Percentiles rank a stretch among this genome's conserved stretches.
These are phyloP conservation scores for Tuber indicum DNA, from an alignment of 495 filamentous ascomycete species.

Conservation along the genomic window DNA sequence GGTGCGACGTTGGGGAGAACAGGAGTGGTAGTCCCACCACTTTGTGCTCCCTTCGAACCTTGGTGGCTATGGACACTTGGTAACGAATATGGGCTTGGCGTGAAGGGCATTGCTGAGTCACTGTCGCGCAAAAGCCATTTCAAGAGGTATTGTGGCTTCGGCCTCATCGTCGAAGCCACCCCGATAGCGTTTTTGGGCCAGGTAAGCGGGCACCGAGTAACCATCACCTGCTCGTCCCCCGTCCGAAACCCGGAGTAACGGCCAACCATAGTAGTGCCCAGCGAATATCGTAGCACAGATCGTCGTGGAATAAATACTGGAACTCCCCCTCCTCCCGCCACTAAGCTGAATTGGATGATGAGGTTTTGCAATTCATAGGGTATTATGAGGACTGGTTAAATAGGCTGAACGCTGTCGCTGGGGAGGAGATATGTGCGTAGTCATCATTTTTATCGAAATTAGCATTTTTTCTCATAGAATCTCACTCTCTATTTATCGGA, in stretches of 20 bases:
- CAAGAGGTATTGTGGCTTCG: neutral
- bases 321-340: neutral
- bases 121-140: neutral
- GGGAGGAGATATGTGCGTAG: neutral
- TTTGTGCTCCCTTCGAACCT: neutral
- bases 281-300: conserved; percentile 1
- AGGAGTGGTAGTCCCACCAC: no score
- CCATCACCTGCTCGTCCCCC: neutral
- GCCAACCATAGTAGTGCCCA: neutral
- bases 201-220: neutral
- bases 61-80: neutral
- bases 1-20: neutral
- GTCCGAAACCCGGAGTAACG: neutral
- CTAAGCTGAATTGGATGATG: neutral
- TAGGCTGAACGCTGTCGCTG: neutral
- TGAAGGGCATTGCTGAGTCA: neutral
- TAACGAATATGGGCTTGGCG: neutral
- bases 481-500: neutral
- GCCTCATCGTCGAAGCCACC: neutral
- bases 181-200: neutral
- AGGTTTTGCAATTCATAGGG: neutral
- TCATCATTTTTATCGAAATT: neutral
- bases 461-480: neutral
- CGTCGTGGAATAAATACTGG: neutral
- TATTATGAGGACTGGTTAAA: neutral